Evolutionary conservation across 345 rosid genomes (phyloP).

Genomic region (Brassica carinata): DNA sequence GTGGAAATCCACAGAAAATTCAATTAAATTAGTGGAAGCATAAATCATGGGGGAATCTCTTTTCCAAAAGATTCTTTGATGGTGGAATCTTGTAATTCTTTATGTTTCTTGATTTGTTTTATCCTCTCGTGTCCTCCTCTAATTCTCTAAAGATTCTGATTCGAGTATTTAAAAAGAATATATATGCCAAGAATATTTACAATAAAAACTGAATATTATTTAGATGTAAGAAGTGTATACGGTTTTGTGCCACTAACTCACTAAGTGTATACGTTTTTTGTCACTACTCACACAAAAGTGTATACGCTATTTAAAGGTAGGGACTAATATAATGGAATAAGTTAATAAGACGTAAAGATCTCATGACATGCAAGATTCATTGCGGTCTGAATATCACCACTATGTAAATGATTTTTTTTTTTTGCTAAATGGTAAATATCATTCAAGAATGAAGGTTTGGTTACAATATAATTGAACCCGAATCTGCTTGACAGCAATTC

Average conservation of each 20-base stretch:
- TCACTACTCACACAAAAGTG: constrained; percentile 27
- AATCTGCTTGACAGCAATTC: no score
- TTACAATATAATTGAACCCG: no score
- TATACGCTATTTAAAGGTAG: constrained; percentile 21
- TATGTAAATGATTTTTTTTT: constrained; percentile 25
- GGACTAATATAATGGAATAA: constrained; percentile 1
- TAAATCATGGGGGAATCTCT: constrained; percentile 39
- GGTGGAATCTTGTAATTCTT: constrained; percentile 31
- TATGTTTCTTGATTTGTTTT: constrained; percentile 36
- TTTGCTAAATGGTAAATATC: no score
- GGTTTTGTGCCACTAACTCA: constrained; percentile 25
- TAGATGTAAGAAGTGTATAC: constrained; percentile 23
- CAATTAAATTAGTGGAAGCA: constrained; percentile 37
- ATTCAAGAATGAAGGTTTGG: no score
- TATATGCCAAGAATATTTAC: no score
- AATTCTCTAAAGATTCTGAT: constrained; percentile 18
- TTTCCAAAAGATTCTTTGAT: constrained; percentile 31
- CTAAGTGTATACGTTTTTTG: constrained; percentile 27
- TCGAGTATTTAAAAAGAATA: neutral
- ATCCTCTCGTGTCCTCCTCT: constrained; percentile 34
- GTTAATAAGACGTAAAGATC: constrained; percentile 32
- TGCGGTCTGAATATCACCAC: constrained; percentile 9
- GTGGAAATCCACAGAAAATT: constrained; percentile 39
- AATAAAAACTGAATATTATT: constrained; percentile 25
- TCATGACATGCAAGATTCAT: constrained; percentile 40